Evolutionary conservation across 2,329 filamentous ascomycete species (phyloP).

Genomic region (Pseudogymnoascus sp.): DNA sequence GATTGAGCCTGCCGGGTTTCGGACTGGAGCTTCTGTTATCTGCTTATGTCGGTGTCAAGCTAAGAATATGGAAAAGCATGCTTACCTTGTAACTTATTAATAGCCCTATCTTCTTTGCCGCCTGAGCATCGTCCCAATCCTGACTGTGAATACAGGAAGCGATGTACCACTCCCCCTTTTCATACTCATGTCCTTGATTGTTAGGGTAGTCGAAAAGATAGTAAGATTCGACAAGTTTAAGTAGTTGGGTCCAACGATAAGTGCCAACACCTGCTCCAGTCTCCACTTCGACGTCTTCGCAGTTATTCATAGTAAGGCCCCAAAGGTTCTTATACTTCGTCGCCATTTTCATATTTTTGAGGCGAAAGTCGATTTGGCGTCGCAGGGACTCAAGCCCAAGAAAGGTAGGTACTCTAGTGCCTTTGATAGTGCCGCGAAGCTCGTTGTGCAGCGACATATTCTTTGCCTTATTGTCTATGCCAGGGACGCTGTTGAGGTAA

Average conservation of each 20-base stretch:
- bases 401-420: background rate
- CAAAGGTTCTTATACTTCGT: background rate
- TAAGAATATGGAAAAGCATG: background rate
- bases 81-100: background rate
- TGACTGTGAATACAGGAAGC: background rate
- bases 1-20: background rate
- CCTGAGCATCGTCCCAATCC: background rate
- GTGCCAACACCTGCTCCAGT: background rate
- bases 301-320: background rate
- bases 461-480: background rate
- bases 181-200: background rate
- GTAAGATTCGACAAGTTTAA: background rate
- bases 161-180: background rate
- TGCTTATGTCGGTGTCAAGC: background rate
- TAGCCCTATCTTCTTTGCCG: background rate
- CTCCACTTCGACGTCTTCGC: background rate
- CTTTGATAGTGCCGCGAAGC: background rate
- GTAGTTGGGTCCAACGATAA: background rate
- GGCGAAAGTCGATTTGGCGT: background rate
- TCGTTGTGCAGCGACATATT: background rate
- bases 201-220: background rate
- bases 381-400: background rate
- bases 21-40: background rate
- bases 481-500: background rate
- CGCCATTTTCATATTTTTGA: background rate